These are phyloP conservation scores for Jatropha curcas DNA, from an alignment of 345 rosid genomes.

Conservation along the genomic window DNA sequence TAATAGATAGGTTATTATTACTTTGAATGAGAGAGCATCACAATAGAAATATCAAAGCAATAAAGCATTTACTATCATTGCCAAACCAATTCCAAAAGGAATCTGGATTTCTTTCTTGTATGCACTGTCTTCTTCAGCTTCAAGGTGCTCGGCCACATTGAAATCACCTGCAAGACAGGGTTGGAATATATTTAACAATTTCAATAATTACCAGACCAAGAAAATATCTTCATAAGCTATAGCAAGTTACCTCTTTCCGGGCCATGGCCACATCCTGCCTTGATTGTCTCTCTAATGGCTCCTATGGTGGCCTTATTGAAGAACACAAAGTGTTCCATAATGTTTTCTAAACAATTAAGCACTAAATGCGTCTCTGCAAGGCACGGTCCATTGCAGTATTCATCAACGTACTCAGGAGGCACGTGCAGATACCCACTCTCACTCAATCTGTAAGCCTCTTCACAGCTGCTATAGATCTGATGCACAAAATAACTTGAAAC, in stretches of 20 bases:
- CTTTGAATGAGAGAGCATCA: no score
- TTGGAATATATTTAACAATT: background rate
- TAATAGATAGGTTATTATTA: no score
- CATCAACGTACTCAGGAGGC: constrained; percentile 39
- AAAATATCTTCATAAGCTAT: background rate
- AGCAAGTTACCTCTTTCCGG: constrained; percentile 16
- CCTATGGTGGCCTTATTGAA: constrained; percentile 66
- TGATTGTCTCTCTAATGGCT: constrained; percentile 59
- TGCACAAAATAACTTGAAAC: background rate
- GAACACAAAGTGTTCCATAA: constrained; percentile 60
- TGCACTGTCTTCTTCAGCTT: constrained; percentile 43
- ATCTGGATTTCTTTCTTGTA: constrained; percentile 24
- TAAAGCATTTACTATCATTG: constrained; percentile 32
- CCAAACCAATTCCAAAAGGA: constrained; percentile 37
- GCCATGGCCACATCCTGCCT: constrained; percentile 77
- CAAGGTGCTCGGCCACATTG: constrained; percentile 61
- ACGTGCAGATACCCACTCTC: constrained; percentile 61
- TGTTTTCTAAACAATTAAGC: constrained; percentile 59
- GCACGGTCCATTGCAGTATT: constrained; percentile 81
- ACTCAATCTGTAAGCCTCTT: constrained; percentile 62
- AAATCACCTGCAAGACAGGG: constrained; percentile 55
- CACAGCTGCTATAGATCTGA: constrained; percentile 73
- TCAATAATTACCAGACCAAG: constrained; percentile 8
- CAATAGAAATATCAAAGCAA: constrained; percentile 28
- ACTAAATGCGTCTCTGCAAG: constrained; percentile 67